These are phyloP conservation scores for Pythium coloratum DNA, from an alignment of 352 stramenopile genomes.

Conservation along the genomic window DNA sequence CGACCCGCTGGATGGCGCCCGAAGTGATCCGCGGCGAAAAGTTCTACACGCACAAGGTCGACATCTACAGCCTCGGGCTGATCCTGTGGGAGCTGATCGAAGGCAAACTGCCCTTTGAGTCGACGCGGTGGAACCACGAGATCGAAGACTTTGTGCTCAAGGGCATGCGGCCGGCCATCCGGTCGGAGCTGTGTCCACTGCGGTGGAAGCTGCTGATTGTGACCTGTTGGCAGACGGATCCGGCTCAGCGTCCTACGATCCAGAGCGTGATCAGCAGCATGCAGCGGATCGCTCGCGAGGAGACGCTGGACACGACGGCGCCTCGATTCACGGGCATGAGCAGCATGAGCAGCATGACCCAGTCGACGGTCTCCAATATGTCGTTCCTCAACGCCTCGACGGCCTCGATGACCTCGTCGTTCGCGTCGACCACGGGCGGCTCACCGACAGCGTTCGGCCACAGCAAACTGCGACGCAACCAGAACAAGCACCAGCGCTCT, in stretches of 20 bases:
- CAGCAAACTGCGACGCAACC: slow-evolving; percentile 13
- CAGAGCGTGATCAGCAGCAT: slow-evolving; percentile 83
- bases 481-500: slow-evolving; percentile 15
- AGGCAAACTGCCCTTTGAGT: slow-evolving; percentile 78
- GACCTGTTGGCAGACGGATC: slow-evolving; percentile 85
- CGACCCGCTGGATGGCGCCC: slow-evolving; percentile 88
- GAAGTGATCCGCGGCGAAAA: slow-evolving; percentile 88
- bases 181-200: slow-evolving; percentile 64
- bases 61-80: slow-evolving; percentile 88
- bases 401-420: slow-evolving; percentile 21
- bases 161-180: slow-evolving; percentile 64
- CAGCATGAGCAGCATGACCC: slow-evolving; percentile 29
- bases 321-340: slow-evolving; percentile 33
- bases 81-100: slow-evolving; percentile 90
- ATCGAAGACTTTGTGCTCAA: slow-evolving; percentile 82
- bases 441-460: slow-evolving; percentile 25
- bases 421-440: slow-evolving; percentile 7
- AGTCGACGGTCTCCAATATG: slow-evolving; percentile 28
- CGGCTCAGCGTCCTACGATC: slow-evolving; percentile 79
- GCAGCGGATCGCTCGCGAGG: slow-evolving; percentile 77
- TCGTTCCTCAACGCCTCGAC: slow-evolving; percentile 28
- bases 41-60: slow-evolving; percentile 87
- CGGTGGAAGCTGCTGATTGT: slow-evolving; percentile 80
- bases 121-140: slow-evolving; percentile 84
- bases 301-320: slow-evolving; percentile 60